Conservation (phyloP, 164 flowering plant genomes). For the Annona squamosa region DNA sequence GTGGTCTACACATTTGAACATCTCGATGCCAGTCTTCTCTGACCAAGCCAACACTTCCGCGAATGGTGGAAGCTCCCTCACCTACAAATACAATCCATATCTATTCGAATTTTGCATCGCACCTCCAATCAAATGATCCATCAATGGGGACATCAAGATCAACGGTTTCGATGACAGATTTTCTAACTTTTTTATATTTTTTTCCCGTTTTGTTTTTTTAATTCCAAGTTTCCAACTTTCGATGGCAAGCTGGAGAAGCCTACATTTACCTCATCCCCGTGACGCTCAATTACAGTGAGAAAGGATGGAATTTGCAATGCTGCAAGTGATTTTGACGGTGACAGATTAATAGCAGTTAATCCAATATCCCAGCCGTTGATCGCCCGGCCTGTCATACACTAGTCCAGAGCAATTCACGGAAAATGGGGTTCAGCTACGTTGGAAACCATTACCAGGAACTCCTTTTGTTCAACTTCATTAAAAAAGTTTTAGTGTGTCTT, state of each 20-base stretch:
- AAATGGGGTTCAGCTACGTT: too few relatives aligned
- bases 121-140: too few relatives aligned
- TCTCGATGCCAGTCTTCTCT: constrained; percentile 62
- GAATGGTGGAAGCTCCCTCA: constrained; percentile 49
- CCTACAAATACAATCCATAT: constrained; percentile 19
- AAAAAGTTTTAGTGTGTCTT: too few relatives aligned
- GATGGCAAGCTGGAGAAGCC: too few relatives aligned
- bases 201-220: too few relatives aligned
- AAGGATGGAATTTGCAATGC: constrained; percentile 42
- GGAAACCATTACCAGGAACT: too few relatives aligned
- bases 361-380: constrained; percentile 27
- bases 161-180: too few relatives aligned
- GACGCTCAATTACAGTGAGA: constrained; percentile 59
- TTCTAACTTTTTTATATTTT: too few relatives aligned
- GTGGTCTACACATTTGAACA: constrained; percentile 65
- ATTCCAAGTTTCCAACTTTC: too few relatives aligned
- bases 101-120: too few relatives aligned
- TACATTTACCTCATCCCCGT: constrained; percentile 66
- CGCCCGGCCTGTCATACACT: constrained; percentile 17
- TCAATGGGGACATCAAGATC: too few relatives aligned
- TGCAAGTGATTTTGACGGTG: constrained; percentile 34
- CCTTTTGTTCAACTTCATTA: too few relatives aligned
- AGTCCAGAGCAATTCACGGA: neutral
- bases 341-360: constrained; percentile 28
- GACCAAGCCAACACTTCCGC: constrained; percentile 81